phyloP scores from a whole-genome alignment of 1,284 basidiomycete genomes.

The Porodaedalea pini region DNA sequence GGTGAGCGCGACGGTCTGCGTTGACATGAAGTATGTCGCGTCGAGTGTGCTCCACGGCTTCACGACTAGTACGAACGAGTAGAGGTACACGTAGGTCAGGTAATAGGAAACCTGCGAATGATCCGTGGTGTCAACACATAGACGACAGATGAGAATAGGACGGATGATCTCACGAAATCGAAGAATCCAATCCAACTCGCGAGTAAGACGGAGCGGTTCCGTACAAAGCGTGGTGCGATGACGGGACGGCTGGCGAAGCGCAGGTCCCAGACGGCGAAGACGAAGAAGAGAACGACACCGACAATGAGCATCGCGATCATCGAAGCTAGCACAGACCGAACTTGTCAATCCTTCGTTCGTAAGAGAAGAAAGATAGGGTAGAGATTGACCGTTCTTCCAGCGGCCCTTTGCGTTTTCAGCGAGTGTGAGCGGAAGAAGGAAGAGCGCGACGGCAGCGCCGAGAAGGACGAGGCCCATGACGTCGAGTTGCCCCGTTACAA shows the following conservation, averaged over 20 bases:
- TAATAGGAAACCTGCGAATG: conserved; percentile 54
- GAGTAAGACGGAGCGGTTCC: conserved; percentile 55
- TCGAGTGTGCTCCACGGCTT: conserved; percentile 55
- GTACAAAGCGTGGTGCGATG: conserved; percentile 52
- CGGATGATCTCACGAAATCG: conserved; percentile 66
- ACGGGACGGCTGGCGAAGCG: conserved; percentile 49
- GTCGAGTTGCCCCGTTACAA: conserved; percentile 45
- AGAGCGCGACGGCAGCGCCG: conserved; percentile 54
- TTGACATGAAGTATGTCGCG: conserved; percentile 51
- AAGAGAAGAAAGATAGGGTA: not conserved
- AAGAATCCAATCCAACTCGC: conserved; percentile 66
- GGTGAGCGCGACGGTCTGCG: conserved; percentile 61
- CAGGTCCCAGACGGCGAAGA: conserved; percentile 48
- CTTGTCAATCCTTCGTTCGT: not conserved
- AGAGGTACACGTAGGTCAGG: conserved; percentile 57
- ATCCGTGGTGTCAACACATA: not conserved
- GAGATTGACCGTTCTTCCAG: conserved; percentile 42
- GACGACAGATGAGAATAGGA: conserved; percentile 18
- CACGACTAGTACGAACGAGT: conserved; percentile 57
- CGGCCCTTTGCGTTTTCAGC: conserved; percentile 39
- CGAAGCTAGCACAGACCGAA: conserved; percentile 35
- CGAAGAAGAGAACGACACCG: conserved; percentile 37
- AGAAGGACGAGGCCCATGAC: conserved; percentile 64
- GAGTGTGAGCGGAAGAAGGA: conserved; percentile 68
- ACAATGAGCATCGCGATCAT: conserved; percentile 59